Base-by-base conservation (phyloP, 169 alveolate genomes). In the Plasmodium adleri region DNA sequence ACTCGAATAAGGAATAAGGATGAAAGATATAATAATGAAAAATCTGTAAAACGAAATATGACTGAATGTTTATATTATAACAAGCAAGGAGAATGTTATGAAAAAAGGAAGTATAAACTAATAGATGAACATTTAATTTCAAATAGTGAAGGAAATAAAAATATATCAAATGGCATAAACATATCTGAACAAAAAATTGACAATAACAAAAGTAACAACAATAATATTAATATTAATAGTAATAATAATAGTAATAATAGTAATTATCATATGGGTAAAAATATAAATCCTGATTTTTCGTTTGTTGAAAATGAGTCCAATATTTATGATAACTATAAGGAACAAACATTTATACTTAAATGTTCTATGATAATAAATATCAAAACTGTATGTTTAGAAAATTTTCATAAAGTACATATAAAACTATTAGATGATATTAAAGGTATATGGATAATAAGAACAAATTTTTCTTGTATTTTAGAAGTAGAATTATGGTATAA, bases 341-440 rank as follows among this genome's bases (percentile, higher is more conserved):
- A 72, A 39, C 92, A 86, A 62, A n/a, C 58, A 47, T 86, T 86
- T 62, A 39, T 86, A 72, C 59, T 86, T 47, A 86, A 59, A 60
- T 86, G 92, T 74, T 60, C 92, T 10, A 86, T 86, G 92, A 72
- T 86, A 28, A 86, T 71, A 72, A 72, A 86, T 39, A 64, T 86
- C 6, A 26, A 20, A 17, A 59, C 62, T 1, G 59, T 13, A 15
- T n/a, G 47, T n/a, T 49, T 50, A 8, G 66, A 50, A n/a, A 60
- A 39, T 20, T 13, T 70, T 15, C 49, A 66, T 43, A 66, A 78
- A 49, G 22, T 66, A 3, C 28, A 59, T 20, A 52, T 72, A 54
- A 72, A 20, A 17, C 8, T 12, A 13, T 32, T 86, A 49, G 87
- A 86, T 45, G 72, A 45, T 13, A 62, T 12, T 22, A 70, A 60